These are phyloP conservation scores for Physcomitrium patens DNA, from an alignment of 225 moss, liverwort and hornwort species.

Conservation along the genomic window DNA sequence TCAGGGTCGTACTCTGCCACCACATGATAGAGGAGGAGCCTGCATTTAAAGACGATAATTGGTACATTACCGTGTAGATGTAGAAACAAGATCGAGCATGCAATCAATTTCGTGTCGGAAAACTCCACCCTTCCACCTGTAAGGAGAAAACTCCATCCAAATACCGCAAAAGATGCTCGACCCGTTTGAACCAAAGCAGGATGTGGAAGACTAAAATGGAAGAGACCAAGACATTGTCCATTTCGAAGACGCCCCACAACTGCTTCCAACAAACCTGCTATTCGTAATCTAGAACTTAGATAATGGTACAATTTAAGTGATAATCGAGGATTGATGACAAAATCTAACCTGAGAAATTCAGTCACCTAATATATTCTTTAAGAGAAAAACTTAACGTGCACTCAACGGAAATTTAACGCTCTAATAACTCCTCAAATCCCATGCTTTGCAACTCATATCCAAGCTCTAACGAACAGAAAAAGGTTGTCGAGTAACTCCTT, in stretches of 20 bases:
- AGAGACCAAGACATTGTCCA: constrained; percentile 13
- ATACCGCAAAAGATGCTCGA: constrained; percentile 1
- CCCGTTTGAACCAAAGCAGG: not conserved
- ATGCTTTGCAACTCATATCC: constrained; percentile 2
- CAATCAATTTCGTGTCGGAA: constrained; percentile 10
- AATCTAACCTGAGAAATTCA: constrained; percentile 7
- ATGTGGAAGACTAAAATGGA: constrained; percentile 22
- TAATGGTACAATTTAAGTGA: too few species aligned
- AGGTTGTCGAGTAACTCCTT: not conserved
- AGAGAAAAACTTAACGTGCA: not conserved
- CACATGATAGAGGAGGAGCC: constrained; percentile 92
- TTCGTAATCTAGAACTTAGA: too few species aligned
- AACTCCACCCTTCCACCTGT: constrained; percentile 5
- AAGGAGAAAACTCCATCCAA: constrained; percentile 16
- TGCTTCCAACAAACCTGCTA: too few species aligned
- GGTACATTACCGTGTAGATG: not conserved
- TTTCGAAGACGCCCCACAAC: not conserved
- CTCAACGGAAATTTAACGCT: not conserved
- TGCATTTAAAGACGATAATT: constrained; percentile 40
- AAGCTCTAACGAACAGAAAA: constrained; percentile 23
- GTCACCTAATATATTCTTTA: not conserved
- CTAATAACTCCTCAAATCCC: constrained; percentile 9
- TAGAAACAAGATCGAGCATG: not conserved
- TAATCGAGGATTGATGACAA: not conserved
- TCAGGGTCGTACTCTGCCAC: constrained; percentile 91